phyloP scores from a whole-genome alignment of 768 basidiomycete genomes.

The Tulasnella sp. region DNA sequence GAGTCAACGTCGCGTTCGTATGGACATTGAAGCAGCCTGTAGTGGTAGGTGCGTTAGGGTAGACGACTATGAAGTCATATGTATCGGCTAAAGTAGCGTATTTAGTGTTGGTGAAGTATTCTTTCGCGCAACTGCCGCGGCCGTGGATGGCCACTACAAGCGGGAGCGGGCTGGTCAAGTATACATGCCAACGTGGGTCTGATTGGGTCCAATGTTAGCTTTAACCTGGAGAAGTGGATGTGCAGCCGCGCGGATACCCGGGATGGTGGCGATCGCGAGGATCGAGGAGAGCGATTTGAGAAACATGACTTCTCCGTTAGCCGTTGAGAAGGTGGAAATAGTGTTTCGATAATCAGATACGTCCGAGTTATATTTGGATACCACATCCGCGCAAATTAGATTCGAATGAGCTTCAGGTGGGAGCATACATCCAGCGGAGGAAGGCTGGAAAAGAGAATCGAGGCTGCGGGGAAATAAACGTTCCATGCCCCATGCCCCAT shows the following conservation, averaged over 20 bases:
- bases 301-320: too few relatives aligned
- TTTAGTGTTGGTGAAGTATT: conserved; percentile 38
- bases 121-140: conserved; percentile 41
- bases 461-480: too few relatives aligned
- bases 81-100: conserved; percentile 41
- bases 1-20: conserved; percentile 37
- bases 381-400: too few relatives aligned
- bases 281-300: neutral
- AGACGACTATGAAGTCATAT: conserved; percentile 42
- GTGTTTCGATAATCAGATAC: too few relatives aligned
- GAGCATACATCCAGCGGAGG: too few relatives aligned
- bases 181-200: neutral
- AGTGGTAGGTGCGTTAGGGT: conserved; percentile 23
- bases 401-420: too few relatives aligned
- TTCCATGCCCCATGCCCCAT: too few relatives aligned
- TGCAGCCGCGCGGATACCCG: neutral
- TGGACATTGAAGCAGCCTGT: neutral
- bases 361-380: too few relatives aligned
- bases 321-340: too few relatives aligned
- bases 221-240: neutral
- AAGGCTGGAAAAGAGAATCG: too few relatives aligned
- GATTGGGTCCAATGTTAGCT: neutral
- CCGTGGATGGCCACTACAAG: conserved; percentile 39
- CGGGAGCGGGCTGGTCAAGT: conserved; percentile 28
- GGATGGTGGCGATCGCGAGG: neutral